A percentile compares a stretch with the other conserved stretches of the same genome.
phyloP scores from a whole-genome alignment of 352 stramenopile species.

The Bremia lactucae region DNA sequence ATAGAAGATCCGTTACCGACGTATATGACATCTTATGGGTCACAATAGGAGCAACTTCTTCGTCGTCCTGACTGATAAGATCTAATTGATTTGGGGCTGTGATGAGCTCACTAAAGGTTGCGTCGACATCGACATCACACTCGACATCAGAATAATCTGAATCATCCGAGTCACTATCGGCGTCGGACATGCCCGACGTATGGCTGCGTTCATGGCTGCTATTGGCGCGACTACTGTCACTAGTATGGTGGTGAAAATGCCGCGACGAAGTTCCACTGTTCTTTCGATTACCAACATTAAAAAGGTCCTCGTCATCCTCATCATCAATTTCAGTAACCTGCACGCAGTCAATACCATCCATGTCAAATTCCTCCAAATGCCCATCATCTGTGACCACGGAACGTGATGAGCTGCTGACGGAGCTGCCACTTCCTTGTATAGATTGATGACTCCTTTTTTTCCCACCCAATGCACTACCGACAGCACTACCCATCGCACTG shows the following conservation, averaged over 20 bases:
- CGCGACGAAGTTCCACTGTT: slow-evolving; percentile 26
- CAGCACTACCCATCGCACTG: slow-evolving; percentile 13
- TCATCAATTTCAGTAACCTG: slow-evolving; percentile 67
- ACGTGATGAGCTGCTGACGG: slow-evolving; percentile 37
- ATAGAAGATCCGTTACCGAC: slow-evolving; percentile 19
- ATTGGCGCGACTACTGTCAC: slow-evolving; percentile 21
- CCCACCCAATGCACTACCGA: slow-evolving; percentile 12
- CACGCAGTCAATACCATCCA: slow-evolving; percentile 69
- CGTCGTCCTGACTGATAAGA: slow-evolving; percentile 46
- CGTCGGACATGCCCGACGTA: slow-evolving; percentile 20
- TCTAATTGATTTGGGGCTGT: slow-evolving; percentile 43
- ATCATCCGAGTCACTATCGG: slow-evolving; percentile 38
- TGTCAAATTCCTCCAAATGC: slow-evolving; percentile 43
- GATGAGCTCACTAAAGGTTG: slow-evolving; percentile 81
- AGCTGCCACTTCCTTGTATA: slow-evolving; percentile 29
- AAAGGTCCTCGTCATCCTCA: slow-evolving; percentile 54
- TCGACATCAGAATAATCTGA: slow-evolving; percentile 80
- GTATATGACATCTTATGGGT: slow-evolving; percentile 10
- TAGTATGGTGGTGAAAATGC: slow-evolving; percentile 27
- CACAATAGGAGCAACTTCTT: slow-evolving; percentile 48
- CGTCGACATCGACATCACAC: slow-evolving; percentile 76
- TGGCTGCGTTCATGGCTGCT: slow-evolving; percentile 27
- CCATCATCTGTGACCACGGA: slow-evolving; percentile 26
- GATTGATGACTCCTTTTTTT: slow-evolving; percentile 30
- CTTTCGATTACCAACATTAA: slow-evolving; percentile 26